Percentiles rank a stretch among this genome's conserved stretches.
phyloP scores from a whole-genome alignment of 1,284 basidiomycete genomes.

The Ceratobasidium theobromae region DNA sequence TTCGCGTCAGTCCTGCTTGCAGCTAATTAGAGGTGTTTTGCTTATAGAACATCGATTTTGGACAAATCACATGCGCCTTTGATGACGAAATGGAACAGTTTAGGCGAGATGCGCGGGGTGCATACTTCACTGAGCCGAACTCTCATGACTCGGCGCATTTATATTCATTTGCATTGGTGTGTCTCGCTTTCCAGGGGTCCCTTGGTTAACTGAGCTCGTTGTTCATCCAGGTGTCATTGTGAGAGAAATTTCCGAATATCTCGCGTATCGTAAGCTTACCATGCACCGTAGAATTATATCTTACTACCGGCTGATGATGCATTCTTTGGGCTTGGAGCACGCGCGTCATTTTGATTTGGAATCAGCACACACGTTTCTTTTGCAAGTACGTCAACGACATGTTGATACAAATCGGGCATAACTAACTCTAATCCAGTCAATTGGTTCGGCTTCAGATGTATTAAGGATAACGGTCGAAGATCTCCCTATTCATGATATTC shows the following conservation, averaged over 20 bases:
- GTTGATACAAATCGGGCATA: background rate
- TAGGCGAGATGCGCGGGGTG: conserved; percentile 50
- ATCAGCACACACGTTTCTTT: too few species aligned
- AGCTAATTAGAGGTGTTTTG: background rate
- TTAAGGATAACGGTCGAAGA: conserved; percentile 64
- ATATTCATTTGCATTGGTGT: too few species aligned
- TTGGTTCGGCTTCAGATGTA: conserved; percentile 69
- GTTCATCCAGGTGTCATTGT: conserved; percentile 65
- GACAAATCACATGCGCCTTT: background rate
- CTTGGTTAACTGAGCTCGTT: background rate
- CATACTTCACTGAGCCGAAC: too few species aligned
- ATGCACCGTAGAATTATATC: conserved; percentile 61
- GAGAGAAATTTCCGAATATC: conserved; percentile 40
- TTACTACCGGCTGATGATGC: conserved; percentile 80
- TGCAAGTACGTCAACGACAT: too few species aligned
- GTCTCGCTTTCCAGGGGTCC: background rate
- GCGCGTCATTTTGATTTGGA: conserved; percentile 56
- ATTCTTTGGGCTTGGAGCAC: conserved; percentile 80
- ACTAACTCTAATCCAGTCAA: conserved; percentile 51
- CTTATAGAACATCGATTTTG: background rate
- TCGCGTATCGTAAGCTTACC: conserved; percentile 37
- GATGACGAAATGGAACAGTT: background rate
- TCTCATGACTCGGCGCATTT: too few species aligned
- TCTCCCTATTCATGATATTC: conserved; percentile 69
- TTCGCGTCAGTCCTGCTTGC: background rate